Percentiles rank a stretch among this genome's conserved stretches.
These are phyloP conservation scores for Euphrasia arctica DNA, from an alignment of 305 asterid species.

Conservation along the genomic window DNA sequence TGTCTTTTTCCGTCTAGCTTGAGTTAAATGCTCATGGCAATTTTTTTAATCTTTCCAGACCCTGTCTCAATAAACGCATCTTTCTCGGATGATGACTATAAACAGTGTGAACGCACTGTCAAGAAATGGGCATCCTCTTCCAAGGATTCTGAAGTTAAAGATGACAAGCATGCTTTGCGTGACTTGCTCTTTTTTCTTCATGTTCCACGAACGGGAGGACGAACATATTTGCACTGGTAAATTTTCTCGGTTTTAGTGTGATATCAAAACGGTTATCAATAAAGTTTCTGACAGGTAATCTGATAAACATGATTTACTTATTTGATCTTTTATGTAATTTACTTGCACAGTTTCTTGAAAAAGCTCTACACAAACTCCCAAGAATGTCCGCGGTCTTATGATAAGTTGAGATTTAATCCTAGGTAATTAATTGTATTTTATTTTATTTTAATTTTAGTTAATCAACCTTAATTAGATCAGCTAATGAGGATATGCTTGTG, in stretches of 20 bases:
- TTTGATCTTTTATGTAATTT: conserved; percentile 26
- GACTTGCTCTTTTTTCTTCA: conserved; percentile 97
- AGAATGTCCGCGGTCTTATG: conserved; percentile 96
- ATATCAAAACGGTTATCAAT: not conserved
- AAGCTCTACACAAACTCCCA: conserved; percentile 63
- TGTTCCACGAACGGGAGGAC: conserved; percentile 95
- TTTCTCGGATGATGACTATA: conserved; percentile 39
- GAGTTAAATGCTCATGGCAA: not conserved
- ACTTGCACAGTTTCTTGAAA: conserved; percentile 68
- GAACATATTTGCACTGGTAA: conserved; percentile 93
- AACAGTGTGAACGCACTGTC: conserved; percentile 59
- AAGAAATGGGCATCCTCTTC: conserved; percentile 87
- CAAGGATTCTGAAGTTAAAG: conserved; percentile 48
- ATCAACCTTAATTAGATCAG: conserved; percentile 4
- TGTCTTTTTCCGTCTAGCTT: not conserved
- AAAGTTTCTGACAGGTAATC: conserved; percentile 16
- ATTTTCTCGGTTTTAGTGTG: conserved; percentile 14
- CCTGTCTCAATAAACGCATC: conserved; percentile 40
- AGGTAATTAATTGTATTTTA: conserved; percentile 45
- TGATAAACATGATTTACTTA: conserved; percentile 16
- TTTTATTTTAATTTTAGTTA: conserved; percentile 6
- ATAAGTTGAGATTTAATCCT: conserved; percentile 83
- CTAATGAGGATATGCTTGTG: not conserved
- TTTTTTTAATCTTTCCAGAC: conserved; percentile 37
- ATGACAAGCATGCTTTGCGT: conserved; percentile 59